phyloP scores from a whole-genome alignment of 495 filamentous ascomycete genomes.

The Lophiostoma macrostomum region DNA sequence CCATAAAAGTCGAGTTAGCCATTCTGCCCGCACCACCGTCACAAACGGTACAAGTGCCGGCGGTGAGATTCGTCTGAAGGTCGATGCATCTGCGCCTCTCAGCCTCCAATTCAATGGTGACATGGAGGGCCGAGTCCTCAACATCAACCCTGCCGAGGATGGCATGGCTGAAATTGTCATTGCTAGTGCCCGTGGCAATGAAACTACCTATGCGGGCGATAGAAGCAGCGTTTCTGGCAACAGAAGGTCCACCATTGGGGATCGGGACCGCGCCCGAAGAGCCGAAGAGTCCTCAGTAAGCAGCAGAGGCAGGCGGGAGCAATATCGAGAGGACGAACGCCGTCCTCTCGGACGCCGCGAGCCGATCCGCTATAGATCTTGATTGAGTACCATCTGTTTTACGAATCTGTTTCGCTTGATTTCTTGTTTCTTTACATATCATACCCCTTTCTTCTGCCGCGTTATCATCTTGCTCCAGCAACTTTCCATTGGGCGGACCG shows the following conservation, averaged over 20 bases:
- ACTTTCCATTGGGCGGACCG: slow-evolving; percentile 27
- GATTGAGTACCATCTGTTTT: neutral
- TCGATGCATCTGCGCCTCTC: slow-evolving; percentile 20
- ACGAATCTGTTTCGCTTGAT: neutral
- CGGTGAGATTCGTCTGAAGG: slow-evolving; percentile 27
- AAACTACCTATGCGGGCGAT: slow-evolving; percentile 22
- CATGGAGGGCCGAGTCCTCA: slow-evolving; percentile 28
- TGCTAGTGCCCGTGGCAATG: slow-evolving; percentile 7
- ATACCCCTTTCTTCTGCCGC: slow-evolving; percentile 3
- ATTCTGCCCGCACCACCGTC: slow-evolving; percentile 19
- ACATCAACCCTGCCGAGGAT: slow-evolving; percentile 24
- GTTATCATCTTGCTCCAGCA: neutral
- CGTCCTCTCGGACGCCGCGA: neutral
- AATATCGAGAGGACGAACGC: slow-evolving; percentile 1
- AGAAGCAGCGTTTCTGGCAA: slow-evolving; percentile 15
- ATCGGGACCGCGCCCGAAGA: slow-evolving; percentile 1
- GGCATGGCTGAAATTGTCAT: slow-evolving; percentile 33
- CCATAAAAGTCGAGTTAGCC: slow-evolving; percentile 20
- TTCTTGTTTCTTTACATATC: neutral
- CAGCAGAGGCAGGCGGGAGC: slow-evolving; percentile 19
- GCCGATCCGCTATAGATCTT: neutral
- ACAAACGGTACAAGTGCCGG: slow-evolving; percentile 14
- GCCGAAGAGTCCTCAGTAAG: slow-evolving; percentile 23
- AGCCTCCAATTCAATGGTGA: slow-evolving; percentile 28
- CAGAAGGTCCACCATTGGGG: slow-evolving; percentile 1